Base-by-base conservation (phyloP, 2,329 filamentous ascomycete genomes). In the Clarireedia monteithiana region DNA sequence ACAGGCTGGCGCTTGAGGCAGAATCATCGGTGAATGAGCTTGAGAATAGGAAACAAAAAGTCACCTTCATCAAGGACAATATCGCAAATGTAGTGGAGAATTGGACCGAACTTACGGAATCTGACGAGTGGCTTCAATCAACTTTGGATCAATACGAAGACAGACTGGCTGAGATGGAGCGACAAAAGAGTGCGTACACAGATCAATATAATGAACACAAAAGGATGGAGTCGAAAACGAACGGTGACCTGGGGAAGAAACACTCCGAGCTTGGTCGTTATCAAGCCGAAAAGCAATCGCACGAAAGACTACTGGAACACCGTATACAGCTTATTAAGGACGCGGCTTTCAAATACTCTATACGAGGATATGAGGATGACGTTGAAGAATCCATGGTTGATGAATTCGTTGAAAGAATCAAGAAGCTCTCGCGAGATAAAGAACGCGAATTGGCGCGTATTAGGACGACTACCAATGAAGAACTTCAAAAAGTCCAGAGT, bases 221-320 rank as follows among this genome's bases (percentile, higher is more conserved):
- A 58, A 67, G 69, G 2, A 73, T 77, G 7, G 68, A 83, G 12
- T 67, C 69, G 2, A 60, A 70, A 4, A 71, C 74, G 6, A 77
- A 80, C 36, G 73, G 68, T 39, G 69, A 75, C 4, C 69, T 81
- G 44, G 78, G 78, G 0, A 62, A 67, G 23, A 83, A 83, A 63
- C 74, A 81, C 39, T 74, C 80, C 1, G 86, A 91, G 63, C 79
- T 83, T 63, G 92, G 92, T 45, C 89, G 86, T 62, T 84, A 86
- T 63, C 83, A 94, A 70, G 92, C 91, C 2, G 86, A 96, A 67
- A 91, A 92, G 72, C 86, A 89, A 59, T 89, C 87, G 64, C 89
- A 94, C 67, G 89, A 96, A 67, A 82, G 86, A 4, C 88, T 96
- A 62, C 69, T 96, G 3, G 76, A 82, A 63, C 76, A 81, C 46